Evolutionary conservation across 306 rosid genomes (phyloP), one percentile per base, ranked within the genome.

Genomic region (Bauhinia variegata): DNA sequence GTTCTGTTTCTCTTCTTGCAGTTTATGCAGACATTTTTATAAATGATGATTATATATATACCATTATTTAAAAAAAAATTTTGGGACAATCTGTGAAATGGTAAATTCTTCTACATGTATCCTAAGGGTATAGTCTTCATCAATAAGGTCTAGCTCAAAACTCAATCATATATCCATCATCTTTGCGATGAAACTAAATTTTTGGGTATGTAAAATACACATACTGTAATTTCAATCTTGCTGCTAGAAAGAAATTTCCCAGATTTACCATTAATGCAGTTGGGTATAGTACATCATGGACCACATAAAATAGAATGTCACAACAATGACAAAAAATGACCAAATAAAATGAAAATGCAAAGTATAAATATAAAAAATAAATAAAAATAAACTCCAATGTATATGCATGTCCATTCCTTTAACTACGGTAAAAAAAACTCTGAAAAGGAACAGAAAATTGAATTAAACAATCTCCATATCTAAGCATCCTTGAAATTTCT

Each of bases 391-490:
- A n/a, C 7, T 6, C 12, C 16, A 54, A 5, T 36, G 15, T 53
- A 30, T 16, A 50, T 59, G 16, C 65, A 73, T 23, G 34, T 37
- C 30, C 41, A 13, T 36, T 47, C 11, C 15, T 51, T 2, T 30
- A 62, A 63, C 32, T 43, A 32, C 5, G 8, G 10, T 65, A 3
- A 11, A 73, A 73, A 28, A 71, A 63, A 10, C 3, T 23, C 2
- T 38, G 61, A 70, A 33, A 17, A 60, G 61, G 14, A 41, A 60
- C 42, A 38, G 63, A 52, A 61, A 61, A 31, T 51, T 51, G 76
- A 71, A 71, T 71, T 50, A 71, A 71, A 60, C 50, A 60, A 60
- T 60, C 13, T 9, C 7, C 11, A 5, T n/a, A n/a, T 16, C 6
- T 60, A 36, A 52, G 49, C 33, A 33, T 65, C 39, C 58, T 17